These are phyloP conservation scores for Grigorovia jiainica DNA, from an alignment of 805 yeast species.

Conservation along the genomic window DNA sequence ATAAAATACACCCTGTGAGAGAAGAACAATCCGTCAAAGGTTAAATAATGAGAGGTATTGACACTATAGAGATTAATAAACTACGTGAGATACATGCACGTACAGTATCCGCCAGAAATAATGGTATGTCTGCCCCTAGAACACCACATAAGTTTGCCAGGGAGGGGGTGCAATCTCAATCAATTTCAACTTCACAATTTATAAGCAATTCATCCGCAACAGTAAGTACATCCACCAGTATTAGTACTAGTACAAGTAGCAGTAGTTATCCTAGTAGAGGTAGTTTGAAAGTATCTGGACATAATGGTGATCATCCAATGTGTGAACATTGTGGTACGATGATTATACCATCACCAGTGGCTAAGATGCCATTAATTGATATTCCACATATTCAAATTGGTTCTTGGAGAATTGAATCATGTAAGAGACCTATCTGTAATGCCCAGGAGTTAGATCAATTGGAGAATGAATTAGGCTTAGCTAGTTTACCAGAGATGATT, in stretches of 20 bases:
- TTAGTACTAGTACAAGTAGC: neutral
- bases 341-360: conserved; percentile 68
- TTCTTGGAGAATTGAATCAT: conserved; percentile 69
- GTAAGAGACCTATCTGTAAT: conserved; percentile 67
- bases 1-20: neutral
- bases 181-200: no score
- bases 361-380: conserved; percentile 54
- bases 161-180: no score
- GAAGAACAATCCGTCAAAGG: neutral
- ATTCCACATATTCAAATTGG: conserved; percentile 57
- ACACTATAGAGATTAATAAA: conserved; percentile 44
- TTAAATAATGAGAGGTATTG: conserved; percentile 32
- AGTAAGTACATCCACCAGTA: neutral
- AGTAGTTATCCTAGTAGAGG: conserved; percentile 4
- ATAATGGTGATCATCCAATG: conserved; percentile 33
- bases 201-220: no score
- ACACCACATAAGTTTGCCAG: neutral
- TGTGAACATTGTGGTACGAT: conserved; percentile 63
- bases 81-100: conserved; percentile 55
- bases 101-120: conserved; percentile 32
- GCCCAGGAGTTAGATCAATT: conserved; percentile 63
- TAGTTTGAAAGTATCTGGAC: conserved; percentile 21
- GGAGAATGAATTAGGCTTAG: conserved; percentile 49
- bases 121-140: conserved; percentile 13
- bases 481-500: conserved; percentile 93